Conservation (phyloP, 805 yeast species). For the Metschnikowia shivogae region DNA sequence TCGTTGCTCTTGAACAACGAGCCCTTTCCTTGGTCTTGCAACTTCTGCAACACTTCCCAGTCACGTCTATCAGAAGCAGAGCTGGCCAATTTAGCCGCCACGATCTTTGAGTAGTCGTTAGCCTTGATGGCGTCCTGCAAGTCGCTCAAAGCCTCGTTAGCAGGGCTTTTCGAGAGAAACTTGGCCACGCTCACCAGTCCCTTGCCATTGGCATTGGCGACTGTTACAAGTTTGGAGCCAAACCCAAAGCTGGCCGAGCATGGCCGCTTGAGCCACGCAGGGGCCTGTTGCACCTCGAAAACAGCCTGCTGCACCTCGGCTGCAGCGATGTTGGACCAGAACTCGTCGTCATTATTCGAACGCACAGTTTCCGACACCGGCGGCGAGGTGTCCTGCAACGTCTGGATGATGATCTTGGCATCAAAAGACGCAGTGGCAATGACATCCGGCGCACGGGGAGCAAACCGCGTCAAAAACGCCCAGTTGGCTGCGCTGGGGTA, state of each 20-base stretch:
- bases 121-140: conserved; percentile 56
- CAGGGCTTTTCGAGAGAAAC: conserved; percentile 34
- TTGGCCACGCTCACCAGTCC: conserved; percentile 43
- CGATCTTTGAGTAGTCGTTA: conserved; percentile 50
- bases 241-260: conserved; percentile 81
- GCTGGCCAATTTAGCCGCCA: conserved; percentile 47
- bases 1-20: conserved; percentile 38
- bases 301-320: conserved; percentile 71
- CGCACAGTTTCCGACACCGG: conserved; percentile 44
- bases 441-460: conserved; percentile 82
- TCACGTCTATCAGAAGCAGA: conserved; percentile 48
- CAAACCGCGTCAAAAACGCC: conserved; percentile 86
- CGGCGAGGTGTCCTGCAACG: conserved; percentile 81
- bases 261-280: conserved; percentile 79
- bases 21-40: conserved; percentile 48
- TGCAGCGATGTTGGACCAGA: conserved; percentile 76
- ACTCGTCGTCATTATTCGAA: conserved; percentile 61
- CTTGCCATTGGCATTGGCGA: conserved; percentile 38
- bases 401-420: conserved; percentile 74
- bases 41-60: conserved; percentile 58
- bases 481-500: conserved; percentile 92
- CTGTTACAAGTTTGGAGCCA: conserved; percentile 80
- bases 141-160: conserved; percentile 21
- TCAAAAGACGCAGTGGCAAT: conserved; percentile 88
- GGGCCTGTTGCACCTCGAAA: conserved; percentile 73